Evolutionary conservation across 2,329 filamentous ascomycete genomes (phyloP).

Genomic region (Aspergillus calidoustus): DNA sequence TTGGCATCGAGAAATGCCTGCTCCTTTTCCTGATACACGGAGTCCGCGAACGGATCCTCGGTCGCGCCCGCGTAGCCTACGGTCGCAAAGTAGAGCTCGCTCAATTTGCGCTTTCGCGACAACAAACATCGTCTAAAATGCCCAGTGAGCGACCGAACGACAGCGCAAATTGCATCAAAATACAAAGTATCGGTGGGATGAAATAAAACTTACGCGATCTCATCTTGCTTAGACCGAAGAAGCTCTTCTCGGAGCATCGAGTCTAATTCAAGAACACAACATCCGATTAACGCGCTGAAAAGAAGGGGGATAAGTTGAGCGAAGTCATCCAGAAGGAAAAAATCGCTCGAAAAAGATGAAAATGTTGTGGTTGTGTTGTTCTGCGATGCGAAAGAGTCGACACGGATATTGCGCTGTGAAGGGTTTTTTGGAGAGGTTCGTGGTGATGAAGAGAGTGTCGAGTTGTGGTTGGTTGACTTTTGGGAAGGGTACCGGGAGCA

Average conservation of each 20-base stretch:
- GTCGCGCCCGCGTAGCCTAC: constrained; percentile 56
- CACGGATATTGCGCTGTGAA: constrained; percentile 36
- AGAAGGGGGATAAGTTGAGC: constrained; percentile 41
- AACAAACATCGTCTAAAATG: constrained; percentile 62
- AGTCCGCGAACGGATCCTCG: constrained; percentile 62
- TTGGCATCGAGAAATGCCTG: constrained; percentile 61
- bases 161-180: constrained; percentile 23
- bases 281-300: constrained; percentile 56
- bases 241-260: constrained; percentile 56
- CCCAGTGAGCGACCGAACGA: constrained; percentile 41
- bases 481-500: constrained; percentile 24
- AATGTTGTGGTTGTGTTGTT: constrained; percentile 45
- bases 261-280: constrained; percentile 53
- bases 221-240: constrained; percentile 55
- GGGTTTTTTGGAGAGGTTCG: constrained; percentile 38
- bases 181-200: constrained; percentile 33
- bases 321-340: constrained; percentile 49
- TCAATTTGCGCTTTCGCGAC: constrained; percentile 89
- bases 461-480: constrained; percentile 27
- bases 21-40: constrained; percentile 54
- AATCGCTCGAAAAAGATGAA: constrained; percentile 52
- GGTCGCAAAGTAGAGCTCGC: constrained; percentile 83
- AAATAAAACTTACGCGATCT: constrained; percentile 54
- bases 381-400: constrained; percentile 39
- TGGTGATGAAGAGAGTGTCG: constrained; percentile 27